Evolutionary conservation across 139 green algal species (phyloP).

Genomic region (Eudorina sp.): DNA sequence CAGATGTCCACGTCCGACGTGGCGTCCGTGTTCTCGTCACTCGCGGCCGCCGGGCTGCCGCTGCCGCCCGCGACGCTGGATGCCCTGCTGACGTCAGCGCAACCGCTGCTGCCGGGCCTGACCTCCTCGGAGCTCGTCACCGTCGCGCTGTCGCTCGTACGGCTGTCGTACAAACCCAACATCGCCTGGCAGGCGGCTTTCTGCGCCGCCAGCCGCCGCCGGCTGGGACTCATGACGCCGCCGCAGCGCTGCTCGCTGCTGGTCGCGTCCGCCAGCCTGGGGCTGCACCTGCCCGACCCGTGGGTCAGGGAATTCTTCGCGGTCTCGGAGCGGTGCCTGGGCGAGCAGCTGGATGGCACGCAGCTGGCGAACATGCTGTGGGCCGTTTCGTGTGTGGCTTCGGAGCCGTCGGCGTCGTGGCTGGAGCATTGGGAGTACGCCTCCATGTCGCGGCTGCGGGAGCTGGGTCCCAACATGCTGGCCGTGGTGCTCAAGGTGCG

Average conservation of each 20-base stretch:
- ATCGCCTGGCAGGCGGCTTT: slow-evolving; percentile 31
- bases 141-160: slow-evolving; percentile 29
- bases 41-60: slow-evolving; percentile 12
- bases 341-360: slow-evolving; percentile 5
- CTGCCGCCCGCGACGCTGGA: slow-evolving; percentile 14
- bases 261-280: slow-evolving; percentile 3
- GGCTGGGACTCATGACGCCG: neutral
- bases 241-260: slow-evolving; percentile 26
- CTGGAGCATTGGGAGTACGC: slow-evolving; percentile 21
- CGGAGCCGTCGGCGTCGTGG: slow-evolving; percentile 4
- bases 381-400: slow-evolving; percentile 24
- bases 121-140: slow-evolving; percentile 25
- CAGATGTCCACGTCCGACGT: slow-evolving; percentile 16
- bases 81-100: neutral
- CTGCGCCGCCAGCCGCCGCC: slow-evolving; percentile 26
- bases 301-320: slow-evolving; percentile 43
- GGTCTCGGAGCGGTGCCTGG: neutral
- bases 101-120: slow-evolving; percentile 28
- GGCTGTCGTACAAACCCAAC: slow-evolving; percentile 36
- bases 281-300: slow-evolving; percentile 24
- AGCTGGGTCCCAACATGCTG: slow-evolving; percentile 44
- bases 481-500: slow-evolving; percentile 49
- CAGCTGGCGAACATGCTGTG: slow-evolving; percentile 42
- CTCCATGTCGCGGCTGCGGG: neutral
- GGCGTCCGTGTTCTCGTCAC: slow-evolving; percentile 22